phyloP scores from a whole-genome alignment of 805 yeast species.

The Candida railenensis region DNA sequence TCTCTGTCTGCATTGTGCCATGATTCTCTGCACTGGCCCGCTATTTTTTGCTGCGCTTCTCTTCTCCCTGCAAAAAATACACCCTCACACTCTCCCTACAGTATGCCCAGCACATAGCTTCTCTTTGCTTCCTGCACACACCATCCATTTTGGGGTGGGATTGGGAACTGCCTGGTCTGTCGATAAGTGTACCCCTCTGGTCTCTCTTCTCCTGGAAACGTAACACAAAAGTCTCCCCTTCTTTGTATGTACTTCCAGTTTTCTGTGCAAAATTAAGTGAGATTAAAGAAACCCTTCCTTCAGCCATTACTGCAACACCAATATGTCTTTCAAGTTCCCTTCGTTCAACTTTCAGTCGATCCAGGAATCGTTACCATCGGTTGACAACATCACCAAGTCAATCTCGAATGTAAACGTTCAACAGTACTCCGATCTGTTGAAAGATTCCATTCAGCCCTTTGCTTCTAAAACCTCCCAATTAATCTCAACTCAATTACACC shows the following conservation, averaged over 20 bases:
- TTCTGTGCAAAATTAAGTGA: too few species aligned
- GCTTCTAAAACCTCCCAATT: slow-evolving; percentile 59
- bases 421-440: slow-evolving; percentile 40
- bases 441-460: slow-evolving; percentile 48
- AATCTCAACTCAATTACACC: slow-evolving; percentile 62
- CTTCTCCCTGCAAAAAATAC: not conserved
- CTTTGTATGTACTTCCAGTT: not conserved
- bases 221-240: not conserved
- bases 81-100: too few species aligned
- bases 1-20: not conserved
- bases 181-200: not conserved
- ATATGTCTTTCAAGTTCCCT: slow-evolving; percentile 43
- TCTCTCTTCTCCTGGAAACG: not conserved
- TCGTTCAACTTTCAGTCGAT: slow-evolving; percentile 35
- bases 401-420: slow-evolving; percentile 37
- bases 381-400: slow-evolving; percentile 35
- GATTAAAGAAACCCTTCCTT: too few species aligned
- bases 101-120: too few species aligned
- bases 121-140: not conserved
- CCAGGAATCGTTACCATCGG: slow-evolving; percentile 42
- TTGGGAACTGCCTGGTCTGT: not conserved
- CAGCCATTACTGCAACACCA: too few species aligned
- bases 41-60: not conserved
- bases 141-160: not conserved
- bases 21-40: not conserved